Conservation (phyloP, 2,329 filamentous ascomycete species). For the Elsinoe batatas region DNA sequence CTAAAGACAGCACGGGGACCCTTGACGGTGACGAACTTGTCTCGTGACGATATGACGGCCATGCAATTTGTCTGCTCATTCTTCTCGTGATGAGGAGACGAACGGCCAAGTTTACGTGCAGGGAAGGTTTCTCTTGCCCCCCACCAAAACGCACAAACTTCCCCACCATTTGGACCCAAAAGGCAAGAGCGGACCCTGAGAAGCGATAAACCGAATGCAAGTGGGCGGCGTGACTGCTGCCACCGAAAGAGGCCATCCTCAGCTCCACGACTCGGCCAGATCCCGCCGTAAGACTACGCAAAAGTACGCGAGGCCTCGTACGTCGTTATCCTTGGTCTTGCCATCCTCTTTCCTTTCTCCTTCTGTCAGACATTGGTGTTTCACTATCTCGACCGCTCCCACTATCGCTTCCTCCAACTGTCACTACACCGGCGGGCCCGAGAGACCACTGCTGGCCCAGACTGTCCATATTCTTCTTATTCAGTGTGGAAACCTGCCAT, state of each 20-base stretch:
- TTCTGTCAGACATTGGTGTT: not conserved
- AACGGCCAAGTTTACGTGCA: no score
- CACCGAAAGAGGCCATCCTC: not conserved
- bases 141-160: not conserved
- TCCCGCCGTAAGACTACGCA: not conserved
- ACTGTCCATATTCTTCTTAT: not conserved
- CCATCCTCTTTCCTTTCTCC: not conserved
- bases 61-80: not conserved
- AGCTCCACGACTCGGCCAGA: not conserved
- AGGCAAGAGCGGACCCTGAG: not conserved
- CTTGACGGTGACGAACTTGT: not conserved
- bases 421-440: slow-evolving; percentile 4
- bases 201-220: not conserved
- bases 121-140: no score
- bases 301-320: slow-evolving; percentile 1
- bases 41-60: not conserved
- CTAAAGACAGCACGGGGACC: not conserved
- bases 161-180: slow-evolving; percentile 1
- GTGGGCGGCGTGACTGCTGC: no score
- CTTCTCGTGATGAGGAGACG: not conserved
- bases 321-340: no score
- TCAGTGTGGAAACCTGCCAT: not conserved
- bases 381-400: slow-evolving; percentile 1
- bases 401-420: slow-evolving; percentile 7
- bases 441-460: slow-evolving; percentile 3